Conservation (phyloP, 805 yeast species). For the Nakazawaea ishiwadae region DNA sequence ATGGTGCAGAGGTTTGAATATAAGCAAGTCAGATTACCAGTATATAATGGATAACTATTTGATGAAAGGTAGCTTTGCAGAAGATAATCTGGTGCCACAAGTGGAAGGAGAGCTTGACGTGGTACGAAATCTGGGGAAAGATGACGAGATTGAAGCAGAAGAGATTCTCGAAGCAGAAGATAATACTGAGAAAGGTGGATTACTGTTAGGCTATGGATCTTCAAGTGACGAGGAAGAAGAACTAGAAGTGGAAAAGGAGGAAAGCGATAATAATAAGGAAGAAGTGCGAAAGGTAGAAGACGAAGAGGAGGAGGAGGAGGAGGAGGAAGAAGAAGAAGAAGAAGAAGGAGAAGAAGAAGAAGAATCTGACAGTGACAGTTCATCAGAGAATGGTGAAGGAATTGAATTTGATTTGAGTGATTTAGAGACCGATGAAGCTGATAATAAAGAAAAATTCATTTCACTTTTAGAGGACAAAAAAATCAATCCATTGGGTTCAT, state of each 20-base stretch:
- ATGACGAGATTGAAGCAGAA: neutral
- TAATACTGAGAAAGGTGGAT: neutral
- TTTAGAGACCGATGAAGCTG: conserved; percentile 21
- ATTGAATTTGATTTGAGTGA: conserved; percentile 7
- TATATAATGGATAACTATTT: neutral
- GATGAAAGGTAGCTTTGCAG: neutral
- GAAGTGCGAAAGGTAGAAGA: neutral
- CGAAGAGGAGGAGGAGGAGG: conserved; percentile 10
- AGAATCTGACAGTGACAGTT: conserved; percentile 3
- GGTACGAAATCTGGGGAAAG: too few species aligned
- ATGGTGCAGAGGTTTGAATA: conserved; percentile 30
- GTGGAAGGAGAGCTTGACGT: neutral
- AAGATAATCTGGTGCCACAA: neutral
- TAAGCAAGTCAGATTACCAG: conserved; percentile 1
- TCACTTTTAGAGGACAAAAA: conserved; percentile 27
- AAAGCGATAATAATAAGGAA: conserved; percentile 4
- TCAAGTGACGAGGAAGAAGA: conserved; percentile 10
- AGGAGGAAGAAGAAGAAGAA: conserved; percentile 11
- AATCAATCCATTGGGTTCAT: conserved; percentile 40
- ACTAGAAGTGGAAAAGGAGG: conserved; percentile 12
- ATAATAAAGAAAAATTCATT: conserved; percentile 21
- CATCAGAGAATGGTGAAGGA: conserved; percentile 3
- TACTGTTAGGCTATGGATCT: neutral
- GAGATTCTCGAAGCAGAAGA: too few species aligned
- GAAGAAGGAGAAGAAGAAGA: conserved; percentile 13